phyloP scores from a whole-genome alignment of 139 green algal genomes.

The Chlorella sorokiniana region DNA sequence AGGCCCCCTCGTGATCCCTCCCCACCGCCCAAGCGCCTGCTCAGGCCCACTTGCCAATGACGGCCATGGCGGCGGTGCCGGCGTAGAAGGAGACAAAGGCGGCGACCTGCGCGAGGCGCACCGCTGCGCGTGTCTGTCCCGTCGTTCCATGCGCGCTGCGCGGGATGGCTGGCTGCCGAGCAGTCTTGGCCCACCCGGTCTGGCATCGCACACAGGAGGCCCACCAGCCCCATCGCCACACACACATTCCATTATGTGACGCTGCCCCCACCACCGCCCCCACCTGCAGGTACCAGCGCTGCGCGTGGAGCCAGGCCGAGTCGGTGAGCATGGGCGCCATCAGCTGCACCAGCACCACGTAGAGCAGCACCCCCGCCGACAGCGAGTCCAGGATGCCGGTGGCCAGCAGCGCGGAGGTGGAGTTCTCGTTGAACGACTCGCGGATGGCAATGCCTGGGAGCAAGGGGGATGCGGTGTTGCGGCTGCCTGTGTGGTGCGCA shows the following conservation, averaged over 20 bases:
- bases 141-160: background rate
- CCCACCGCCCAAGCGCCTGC: too few relatives aligned
- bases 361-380: constrained; percentile 28
- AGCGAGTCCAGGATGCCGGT: constrained; percentile 32
- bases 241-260: background rate
- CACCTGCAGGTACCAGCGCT: constrained; percentile 19
- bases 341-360: constrained; percentile 36
- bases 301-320: constrained; percentile 23
- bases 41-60: constrained; percentile 35
- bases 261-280: background rate
- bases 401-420: constrained; percentile 2
- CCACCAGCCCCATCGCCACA: background rate
- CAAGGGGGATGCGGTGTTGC: background rate
- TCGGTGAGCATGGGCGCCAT: constrained; percentile 22
- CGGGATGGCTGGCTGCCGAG: background rate
- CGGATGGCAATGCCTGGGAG: constrained; percentile 34
- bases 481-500: background rate
- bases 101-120: background rate
- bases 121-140: background rate
- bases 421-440: constrained; percentile 51
- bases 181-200: background rate
- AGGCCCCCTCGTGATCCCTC: too few relatives aligned
- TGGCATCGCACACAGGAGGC: background rate
- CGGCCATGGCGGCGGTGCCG: constrained; percentile 21
- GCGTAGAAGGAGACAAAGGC: constrained; percentile 23